These are phyloP conservation scores for Patellifolia procumbens DNA, from an alignment of 179 eudicot genomes.

Conservation along the genomic window DNA sequence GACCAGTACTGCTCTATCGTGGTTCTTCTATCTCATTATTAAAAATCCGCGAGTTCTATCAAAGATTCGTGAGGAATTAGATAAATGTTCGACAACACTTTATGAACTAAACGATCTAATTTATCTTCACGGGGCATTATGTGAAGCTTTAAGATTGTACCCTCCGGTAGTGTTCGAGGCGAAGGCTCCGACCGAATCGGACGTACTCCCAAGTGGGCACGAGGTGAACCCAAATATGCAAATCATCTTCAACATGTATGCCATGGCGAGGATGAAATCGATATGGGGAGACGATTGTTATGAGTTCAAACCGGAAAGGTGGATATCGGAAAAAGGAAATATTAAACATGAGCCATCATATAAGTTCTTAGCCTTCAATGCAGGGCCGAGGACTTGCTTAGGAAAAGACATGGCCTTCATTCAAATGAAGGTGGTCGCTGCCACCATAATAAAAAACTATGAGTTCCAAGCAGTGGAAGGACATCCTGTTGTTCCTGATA, in stretches of 20 bases:
- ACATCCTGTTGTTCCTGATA: slow-evolving; percentile 15
- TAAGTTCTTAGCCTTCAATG: slow-evolving; percentile 52
- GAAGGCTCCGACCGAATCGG: slow-evolving; percentile 32
- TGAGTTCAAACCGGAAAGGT: slow-evolving; percentile 58
- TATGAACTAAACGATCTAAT: slow-evolving; percentile 26
- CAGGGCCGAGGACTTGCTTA: slow-evolving; percentile 52
- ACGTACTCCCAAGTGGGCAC: slow-evolving; percentile 51
- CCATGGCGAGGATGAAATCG: slow-evolving; percentile 49
- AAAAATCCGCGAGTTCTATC: slow-evolving; percentile 1
- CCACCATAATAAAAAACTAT: slow-evolving; percentile 41
- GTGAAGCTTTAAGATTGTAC: slow-evolving; percentile 43
- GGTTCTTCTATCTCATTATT: slow-evolving; percentile 33
- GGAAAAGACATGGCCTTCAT: slow-evolving; percentile 46
- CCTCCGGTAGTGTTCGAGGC: slow-evolving; percentile 48
- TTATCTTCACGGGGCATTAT: slow-evolving; percentile 48
- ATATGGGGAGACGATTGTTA: slow-evolving; percentile 53
- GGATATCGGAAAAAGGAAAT: slow-evolving; percentile 42
- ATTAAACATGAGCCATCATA: slow-evolving; percentile 44
- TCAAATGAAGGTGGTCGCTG: slow-evolving; percentile 43
- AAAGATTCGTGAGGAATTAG: slow-evolving; percentile 20
- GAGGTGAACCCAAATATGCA: slow-evolving; percentile 32
- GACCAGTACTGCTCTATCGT: slow-evolving; percentile 25
- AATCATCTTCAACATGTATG: slow-evolving; percentile 35
- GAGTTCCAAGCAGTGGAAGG: slow-evolving; percentile 27
- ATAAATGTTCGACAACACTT: background rate